These are phyloP conservation scores for Pyropia yezoensis DNA, from an alignment of 23 red algal genomes.

Conservation along the genomic window DNA sequence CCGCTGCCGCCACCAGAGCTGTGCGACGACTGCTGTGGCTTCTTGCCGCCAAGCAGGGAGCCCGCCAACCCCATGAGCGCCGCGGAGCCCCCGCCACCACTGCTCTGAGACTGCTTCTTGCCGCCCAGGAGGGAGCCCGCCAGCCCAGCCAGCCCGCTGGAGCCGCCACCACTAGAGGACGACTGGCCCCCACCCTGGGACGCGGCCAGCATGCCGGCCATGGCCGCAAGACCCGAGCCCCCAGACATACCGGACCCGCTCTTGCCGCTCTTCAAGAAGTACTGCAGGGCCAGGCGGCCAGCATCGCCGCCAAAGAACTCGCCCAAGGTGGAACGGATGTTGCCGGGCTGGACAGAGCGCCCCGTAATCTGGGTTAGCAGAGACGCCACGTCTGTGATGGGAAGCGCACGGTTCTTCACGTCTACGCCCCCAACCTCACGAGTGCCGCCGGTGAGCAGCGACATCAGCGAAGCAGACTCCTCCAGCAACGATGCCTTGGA, in stretches of 20 bases:
- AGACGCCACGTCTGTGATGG: slow-evolving; percentile 25
- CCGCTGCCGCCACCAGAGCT: no score
- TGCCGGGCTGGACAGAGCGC: slow-evolving; percentile 18
- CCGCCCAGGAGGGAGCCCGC: no score
- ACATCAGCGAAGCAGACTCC: background rate
- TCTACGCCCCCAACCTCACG: slow-evolving; percentile 14
- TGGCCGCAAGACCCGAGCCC: no score
- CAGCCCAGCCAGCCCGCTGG: no score
- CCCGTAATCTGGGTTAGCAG: slow-evolving; percentile 46
- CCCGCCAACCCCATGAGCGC: slow-evolving; percentile 25
- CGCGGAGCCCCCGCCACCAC: slow-evolving; percentile 9
- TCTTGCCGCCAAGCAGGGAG: slow-evolving; percentile 20
- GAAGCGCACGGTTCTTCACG: slow-evolving; percentile 26
- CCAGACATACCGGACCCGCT: no score
- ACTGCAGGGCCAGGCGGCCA: slow-evolving; percentile 55
- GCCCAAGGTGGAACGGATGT: slow-evolving; percentile 43
- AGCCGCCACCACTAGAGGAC: no score
- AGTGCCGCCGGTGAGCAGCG: background rate
- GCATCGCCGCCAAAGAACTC: slow-evolving; percentile 59
- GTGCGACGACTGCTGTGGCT: no score
- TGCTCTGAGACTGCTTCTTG: no score
- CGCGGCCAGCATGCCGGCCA: no score
- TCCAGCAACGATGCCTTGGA: background rate
- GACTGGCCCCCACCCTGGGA: no score
- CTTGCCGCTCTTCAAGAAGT: no score